Evolutionary conservation across 2,329 filamentous ascomycete genomes (phyloP).

Genomic region (Lachnellula cervina): DNA sequence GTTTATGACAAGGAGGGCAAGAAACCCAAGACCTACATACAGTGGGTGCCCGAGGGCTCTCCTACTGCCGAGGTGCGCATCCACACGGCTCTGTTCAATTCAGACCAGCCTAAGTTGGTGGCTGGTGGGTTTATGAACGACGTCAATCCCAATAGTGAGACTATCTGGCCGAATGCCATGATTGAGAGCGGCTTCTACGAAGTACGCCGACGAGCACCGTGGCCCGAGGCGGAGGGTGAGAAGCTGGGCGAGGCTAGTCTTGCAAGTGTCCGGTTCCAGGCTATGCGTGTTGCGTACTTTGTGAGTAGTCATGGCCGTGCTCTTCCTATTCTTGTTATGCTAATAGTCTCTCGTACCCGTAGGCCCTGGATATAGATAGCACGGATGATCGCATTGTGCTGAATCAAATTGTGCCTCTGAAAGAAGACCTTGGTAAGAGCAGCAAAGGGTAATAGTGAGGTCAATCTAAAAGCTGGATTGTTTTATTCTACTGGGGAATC

Average conservation of each 20-base stretch:
- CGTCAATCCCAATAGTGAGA: constrained; percentile 74
- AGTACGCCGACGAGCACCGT: constrained; percentile 64
- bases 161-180: constrained; percentile 67
- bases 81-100: constrained; percentile 78
- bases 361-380: constrained; percentile 63
- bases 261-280: constrained; percentile 81
- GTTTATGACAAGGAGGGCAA: constrained; percentile 48
- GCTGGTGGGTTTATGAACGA: constrained; percentile 75
- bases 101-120: constrained; percentile 68
- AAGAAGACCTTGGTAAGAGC: constrained; percentile 58
- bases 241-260: constrained; percentile 53
- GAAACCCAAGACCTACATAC: constrained; percentile 73
- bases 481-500: too few species aligned
- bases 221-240: constrained; percentile 67
- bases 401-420: constrained; percentile 83
- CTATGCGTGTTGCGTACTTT: constrained; percentile 70
- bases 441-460: not conserved
- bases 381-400: constrained; percentile 70
- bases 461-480: not conserved
- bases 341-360: constrained; percentile 26
- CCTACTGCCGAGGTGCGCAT: constrained; percentile 55
- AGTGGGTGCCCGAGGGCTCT: constrained; percentile 67
- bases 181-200: constrained; percentile 77
- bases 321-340: not conserved
- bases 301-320: not conserved